Evolutionary conservation across 768 basidiomycete species (phyloP).

Genomic region (Podaxis pistillaris): DNA sequence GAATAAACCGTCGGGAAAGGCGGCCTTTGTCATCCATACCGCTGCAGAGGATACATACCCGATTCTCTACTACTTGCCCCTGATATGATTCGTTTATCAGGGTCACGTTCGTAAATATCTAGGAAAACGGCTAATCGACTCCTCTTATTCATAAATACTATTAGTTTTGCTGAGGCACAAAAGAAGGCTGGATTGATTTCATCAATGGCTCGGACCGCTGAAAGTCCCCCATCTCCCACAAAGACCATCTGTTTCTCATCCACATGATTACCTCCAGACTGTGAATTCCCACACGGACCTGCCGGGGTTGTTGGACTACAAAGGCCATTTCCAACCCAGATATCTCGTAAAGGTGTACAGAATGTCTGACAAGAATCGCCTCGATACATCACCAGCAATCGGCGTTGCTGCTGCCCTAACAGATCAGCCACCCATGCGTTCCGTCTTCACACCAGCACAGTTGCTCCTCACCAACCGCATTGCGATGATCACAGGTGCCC

Average conservation of each 20-base stretch:
- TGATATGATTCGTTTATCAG: background rate
- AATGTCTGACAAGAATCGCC: background rate
- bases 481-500: slow-evolving; percentile 60
- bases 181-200: background rate
- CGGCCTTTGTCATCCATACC: background rate
- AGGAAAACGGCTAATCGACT: background rate
- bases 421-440: background rate
- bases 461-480: slow-evolving; percentile 57
- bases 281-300: background rate
- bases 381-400: background rate
- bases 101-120: background rate
- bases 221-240: too few relatives aligned
- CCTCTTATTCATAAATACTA: too few relatives aligned
- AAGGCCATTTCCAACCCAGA: too few relatives aligned
- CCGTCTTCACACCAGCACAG: slow-evolving; percentile 19
- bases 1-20: background rate
- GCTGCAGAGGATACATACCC: background rate
- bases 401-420: background rate
- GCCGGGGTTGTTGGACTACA: too few relatives aligned
- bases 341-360: background rate
- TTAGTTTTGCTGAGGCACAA: too few relatives aligned
- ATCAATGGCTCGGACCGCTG: background rate
- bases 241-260: background rate
- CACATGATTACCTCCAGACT: background rate
- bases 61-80: background rate